These are phyloP conservation scores for Orbilia quercus DNA, from an alignment of 2,329 filamentous ascomycete genomes.

Conservation along the genomic window DNA sequence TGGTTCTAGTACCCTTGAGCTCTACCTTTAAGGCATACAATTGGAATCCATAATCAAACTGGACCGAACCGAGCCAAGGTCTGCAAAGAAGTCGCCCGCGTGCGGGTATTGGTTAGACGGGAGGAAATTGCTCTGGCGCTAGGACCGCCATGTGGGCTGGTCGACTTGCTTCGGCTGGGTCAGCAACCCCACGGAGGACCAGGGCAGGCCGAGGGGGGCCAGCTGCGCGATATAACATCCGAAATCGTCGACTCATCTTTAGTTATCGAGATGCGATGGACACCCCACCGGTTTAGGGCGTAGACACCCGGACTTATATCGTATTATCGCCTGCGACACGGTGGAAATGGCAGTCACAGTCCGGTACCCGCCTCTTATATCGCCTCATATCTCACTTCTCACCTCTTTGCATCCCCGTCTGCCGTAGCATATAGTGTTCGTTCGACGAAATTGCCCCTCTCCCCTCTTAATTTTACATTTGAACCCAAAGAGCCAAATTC, in stretches of 20 bases:
- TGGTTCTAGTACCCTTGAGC: too few species aligned
- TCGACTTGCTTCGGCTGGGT: constrained; percentile 40
- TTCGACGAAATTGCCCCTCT: constrained; percentile 40
- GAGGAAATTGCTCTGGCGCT: constrained; percentile 6
- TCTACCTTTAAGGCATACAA: neutral
- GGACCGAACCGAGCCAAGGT: too few species aligned
- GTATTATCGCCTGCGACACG: constrained; percentile 18
- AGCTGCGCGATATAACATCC: constrained; percentile 45
- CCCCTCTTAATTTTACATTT: neutral
- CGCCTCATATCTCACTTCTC: constrained; percentile 4
- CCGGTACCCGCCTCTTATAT: constrained; percentile 23
- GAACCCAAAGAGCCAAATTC: neutral
- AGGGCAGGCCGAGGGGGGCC: constrained; percentile 12
- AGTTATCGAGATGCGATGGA: constrained; percentile 32
- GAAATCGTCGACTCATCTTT: constrained; percentile 28
- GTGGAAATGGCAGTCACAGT: constrained; percentile 55
- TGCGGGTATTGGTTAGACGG: constrained; percentile 16
- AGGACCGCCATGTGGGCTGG: constrained; percentile 27
- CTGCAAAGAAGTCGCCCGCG: neutral
- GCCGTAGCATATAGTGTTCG: too few species aligned
- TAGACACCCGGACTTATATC: constrained; percentile 5
- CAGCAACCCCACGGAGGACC: constrained; percentile 21
- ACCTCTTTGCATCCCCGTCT: constrained; percentile 1
- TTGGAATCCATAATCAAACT: too few species aligned
- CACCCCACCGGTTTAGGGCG: constrained; percentile 42